These are phyloP conservation scores for Colletotrichum coccodes DNA, from an alignment of 2,329 filamentous ascomycete species.

Conservation along the genomic window DNA sequence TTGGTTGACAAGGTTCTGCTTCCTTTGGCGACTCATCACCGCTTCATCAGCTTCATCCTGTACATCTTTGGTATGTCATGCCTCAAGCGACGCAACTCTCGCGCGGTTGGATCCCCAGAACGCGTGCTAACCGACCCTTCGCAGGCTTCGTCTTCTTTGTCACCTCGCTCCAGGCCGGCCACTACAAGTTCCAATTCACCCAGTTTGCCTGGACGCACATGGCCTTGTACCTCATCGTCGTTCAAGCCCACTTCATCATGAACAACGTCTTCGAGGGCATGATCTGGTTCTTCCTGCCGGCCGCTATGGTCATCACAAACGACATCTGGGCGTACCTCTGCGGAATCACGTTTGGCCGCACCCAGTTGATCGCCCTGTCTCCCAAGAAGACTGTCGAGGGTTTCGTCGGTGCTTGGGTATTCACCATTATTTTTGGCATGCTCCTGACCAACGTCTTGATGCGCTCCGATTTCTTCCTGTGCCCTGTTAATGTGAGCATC, in stretches of 20 bases:
- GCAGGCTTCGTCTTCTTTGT: constrained; percentile 98
- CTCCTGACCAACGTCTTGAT: constrained; percentile 85
- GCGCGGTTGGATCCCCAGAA: not conserved
- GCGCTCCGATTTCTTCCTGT: constrained; percentile 97
- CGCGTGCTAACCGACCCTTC: constrained; percentile 30
- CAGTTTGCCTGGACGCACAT: constrained; percentile 99
- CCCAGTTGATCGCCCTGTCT: constrained; percentile 96
- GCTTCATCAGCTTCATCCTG: constrained; percentile 98
- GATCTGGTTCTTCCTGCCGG: constrained; percentile 99
- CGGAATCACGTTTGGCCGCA: constrained; percentile 95
- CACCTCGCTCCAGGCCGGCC: constrained; percentile 89
- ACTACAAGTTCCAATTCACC: constrained; percentile 98
- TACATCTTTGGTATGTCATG: constrained; percentile 86
- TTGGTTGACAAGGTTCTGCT: constrained; percentile 93
- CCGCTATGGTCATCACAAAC: constrained; percentile 95
- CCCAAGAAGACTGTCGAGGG: constrained; percentile 99
- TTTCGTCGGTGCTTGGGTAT: constrained; percentile 95
- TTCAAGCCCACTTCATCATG: constrained; percentile 99
- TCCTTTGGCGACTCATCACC: constrained; percentile 94
- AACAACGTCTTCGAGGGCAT: constrained; percentile 99
- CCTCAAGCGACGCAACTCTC: not conserved
- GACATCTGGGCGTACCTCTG: constrained; percentile 99
- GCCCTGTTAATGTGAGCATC: constrained; percentile 82
- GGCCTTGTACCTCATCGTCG: constrained; percentile 97
- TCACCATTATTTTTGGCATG: constrained; percentile 88